Percentiles rank a stretch among this genome's conserved stretches.
These are phyloP conservation scores for Pythium pyrilobum DNA, from an alignment of 352 stramenopile genomes.

Conservation along the genomic window DNA sequence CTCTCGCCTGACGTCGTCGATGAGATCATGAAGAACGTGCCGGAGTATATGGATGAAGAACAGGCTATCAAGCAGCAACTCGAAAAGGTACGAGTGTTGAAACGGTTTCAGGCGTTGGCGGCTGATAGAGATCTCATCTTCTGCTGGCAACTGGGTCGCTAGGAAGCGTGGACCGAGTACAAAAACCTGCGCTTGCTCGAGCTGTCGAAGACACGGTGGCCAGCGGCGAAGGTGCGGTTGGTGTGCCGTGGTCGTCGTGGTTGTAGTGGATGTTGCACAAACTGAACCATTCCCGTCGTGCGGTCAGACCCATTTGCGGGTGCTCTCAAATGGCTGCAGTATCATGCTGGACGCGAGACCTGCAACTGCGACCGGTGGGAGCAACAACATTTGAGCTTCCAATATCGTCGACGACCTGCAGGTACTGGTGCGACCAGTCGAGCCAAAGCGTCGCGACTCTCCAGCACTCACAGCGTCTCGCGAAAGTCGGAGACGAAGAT, in stretches of 20 bases:
- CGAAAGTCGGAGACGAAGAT: no score
- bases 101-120: no score
- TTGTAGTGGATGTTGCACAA: no score
- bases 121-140: background rate
- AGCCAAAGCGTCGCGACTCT: conserved; percentile 18
- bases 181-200: conserved; percentile 59
- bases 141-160: background rate
- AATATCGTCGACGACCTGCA: no score
- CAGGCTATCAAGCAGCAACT: conserved; percentile 41
- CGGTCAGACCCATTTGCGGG: conserved; percentile 48
- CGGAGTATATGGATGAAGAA: conserved; percentile 56
- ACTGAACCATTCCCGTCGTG: background rate
- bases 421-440: background rate
- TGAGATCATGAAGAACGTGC: conserved; percentile 41
- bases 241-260: no score
- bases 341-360: conserved; percentile 41
- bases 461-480: background rate
- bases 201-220: conserved; percentile 64
- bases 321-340: conserved; percentile 70
- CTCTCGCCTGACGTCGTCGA: conserved; percentile 47
- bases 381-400: background rate
- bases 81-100: conserved; percentile 23
- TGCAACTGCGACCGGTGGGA: background rate
- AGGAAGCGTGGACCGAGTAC: conserved; percentile 70
- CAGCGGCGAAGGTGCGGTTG: conserved; percentile 53